These are phyloP conservation scores for Discostella pseudostelligera DNA, from an alignment of 108 stramenopile genomes.

Conservation along the genomic window DNA sequence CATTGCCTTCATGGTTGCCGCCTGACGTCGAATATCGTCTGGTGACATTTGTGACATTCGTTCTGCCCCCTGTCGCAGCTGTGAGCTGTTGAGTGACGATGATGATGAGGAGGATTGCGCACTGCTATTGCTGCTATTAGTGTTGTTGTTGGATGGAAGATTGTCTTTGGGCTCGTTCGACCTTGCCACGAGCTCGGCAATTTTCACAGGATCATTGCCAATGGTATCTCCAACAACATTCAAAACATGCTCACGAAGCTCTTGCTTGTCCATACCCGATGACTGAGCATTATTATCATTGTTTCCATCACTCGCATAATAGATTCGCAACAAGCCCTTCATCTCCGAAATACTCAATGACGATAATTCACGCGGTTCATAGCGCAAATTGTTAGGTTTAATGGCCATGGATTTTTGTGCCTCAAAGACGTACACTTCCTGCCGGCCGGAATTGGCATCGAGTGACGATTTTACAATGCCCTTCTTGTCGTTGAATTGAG, in stretches of 20 bases:
- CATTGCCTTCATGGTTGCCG: constrained; percentile 72
- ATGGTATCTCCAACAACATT: not conserved
- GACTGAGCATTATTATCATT: constrained; percentile 16
- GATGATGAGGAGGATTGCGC: not conserved
- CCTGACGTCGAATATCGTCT: constrained; percentile 67
- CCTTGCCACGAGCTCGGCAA: constrained; percentile 46
- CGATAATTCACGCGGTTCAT: constrained; percentile 50
- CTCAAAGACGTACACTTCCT: constrained; percentile 57
- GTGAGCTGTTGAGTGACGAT: not conserved
- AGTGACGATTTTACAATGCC: constrained; percentile 56
- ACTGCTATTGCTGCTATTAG: constrained; percentile 5
- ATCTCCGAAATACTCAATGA: constrained; percentile 61
- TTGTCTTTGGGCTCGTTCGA: constrained; percentile 26
- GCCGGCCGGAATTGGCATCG: constrained; percentile 35
- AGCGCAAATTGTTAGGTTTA: constrained; percentile 55
- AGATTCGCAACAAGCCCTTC: constrained; percentile 50
- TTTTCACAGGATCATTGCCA: constrained; percentile 30
- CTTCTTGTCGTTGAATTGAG: constrained; percentile 70
- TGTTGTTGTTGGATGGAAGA: constrained; percentile 14
- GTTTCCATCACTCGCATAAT: not conserved
- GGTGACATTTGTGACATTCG: constrained; percentile 71
- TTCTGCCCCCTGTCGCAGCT: constrained; percentile 43
- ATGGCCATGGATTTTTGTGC: constrained; percentile 50
- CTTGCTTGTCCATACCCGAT: constrained; percentile 57
- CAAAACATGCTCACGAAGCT: constrained; percentile 38